These are phyloP conservation scores for Wickerhamomyces sp. DNA, from an alignment of 1,139 yeast genomes.

Conservation along the genomic window DNA sequence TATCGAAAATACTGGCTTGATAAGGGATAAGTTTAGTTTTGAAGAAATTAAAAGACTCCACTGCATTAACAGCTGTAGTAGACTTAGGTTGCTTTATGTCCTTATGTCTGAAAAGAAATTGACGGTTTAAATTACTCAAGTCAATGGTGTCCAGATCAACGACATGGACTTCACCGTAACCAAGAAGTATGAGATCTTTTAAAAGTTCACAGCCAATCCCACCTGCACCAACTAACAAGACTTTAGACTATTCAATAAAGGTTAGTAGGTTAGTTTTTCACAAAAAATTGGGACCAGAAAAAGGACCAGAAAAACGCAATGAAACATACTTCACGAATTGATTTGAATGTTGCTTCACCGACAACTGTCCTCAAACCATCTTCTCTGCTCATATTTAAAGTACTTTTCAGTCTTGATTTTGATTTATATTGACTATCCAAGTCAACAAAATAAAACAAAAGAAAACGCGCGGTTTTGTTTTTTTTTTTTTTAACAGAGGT, in stretches of 20 bases:
- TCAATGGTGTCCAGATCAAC: conserved; percentile 96
- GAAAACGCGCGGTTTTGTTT: too few relatives aligned
- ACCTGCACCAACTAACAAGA: conserved; percentile 94
- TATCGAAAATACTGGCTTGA: conserved; percentile 87
- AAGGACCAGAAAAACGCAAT: background rate
- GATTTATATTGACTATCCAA: too few relatives aligned
- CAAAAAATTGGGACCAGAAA: background rate
- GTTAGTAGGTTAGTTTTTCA: background rate
- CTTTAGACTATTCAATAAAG: conserved; percentile 37
- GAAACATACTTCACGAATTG: conserved; percentile 13
- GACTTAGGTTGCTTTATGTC: conserved; percentile 89
- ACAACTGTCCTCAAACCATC: conserved; percentile 12
- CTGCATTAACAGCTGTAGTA: conserved; percentile 77
- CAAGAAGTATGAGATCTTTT: conserved; percentile 78
- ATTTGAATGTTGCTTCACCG: conserved; percentile 10
- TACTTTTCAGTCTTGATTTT: too few relatives aligned
- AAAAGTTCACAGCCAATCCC: conserved; percentile 98
- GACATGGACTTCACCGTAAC: conserved; percentile 85
- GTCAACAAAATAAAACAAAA: too few relatives aligned
- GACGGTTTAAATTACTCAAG: conserved; percentile 85
- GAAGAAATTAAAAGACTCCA: conserved; percentile 68
- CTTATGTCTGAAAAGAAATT: conserved; percentile 79
- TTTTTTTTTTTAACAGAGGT: too few relatives aligned
- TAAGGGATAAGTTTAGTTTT: conserved; percentile 68
- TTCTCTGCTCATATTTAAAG: conserved; percentile 15